Evolutionary conservation across 2,329 filamentous ascomycete genomes (phyloP).

Genomic region (Coccinonectria pachysandricola): DNA sequence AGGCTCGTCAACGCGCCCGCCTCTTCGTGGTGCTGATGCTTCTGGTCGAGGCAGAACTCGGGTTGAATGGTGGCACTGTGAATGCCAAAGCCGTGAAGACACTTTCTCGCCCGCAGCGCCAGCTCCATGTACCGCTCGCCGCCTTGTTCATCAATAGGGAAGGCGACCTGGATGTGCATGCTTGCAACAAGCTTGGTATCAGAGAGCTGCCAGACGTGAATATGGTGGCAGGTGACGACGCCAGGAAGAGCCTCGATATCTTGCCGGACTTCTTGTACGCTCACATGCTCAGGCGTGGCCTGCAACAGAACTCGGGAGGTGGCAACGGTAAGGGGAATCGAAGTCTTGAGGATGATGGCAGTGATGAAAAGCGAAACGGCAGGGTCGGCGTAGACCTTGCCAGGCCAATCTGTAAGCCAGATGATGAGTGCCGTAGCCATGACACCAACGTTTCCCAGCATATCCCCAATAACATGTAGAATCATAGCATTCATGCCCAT

Average conservation of each 20-base stretch:
- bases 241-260: conserved; percentile 81
- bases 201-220: conserved; percentile 96
- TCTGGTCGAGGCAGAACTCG: conserved; percentile 58
- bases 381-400: conserved; percentile 82
- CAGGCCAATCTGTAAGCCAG: conserved; percentile 76
- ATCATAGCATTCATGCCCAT: conserved; percentile 91
- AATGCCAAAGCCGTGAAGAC: conserved; percentile 90
- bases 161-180: conserved; percentile 85
- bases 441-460: conserved; percentile 77
- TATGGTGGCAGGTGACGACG: conserved; percentile 83
- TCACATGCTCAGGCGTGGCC: conserved; percentile 81
- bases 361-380: conserved; percentile 92
- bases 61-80: conserved; percentile 97
- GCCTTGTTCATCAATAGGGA: conserved; percentile 75
- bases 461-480: conserved; percentile 69
- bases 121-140: conserved; percentile 82
- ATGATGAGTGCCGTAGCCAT: conserved; percentile 78
- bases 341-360: conserved; percentile 61
- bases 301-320: conserved; percentile 85
- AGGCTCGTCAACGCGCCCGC: conserved; percentile 24
- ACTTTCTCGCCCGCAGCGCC: conserved; percentile 70
- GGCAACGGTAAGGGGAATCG: conserved; percentile 68
- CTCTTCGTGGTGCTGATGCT: conserved; percentile 30
- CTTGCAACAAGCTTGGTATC: conserved; percentile 91
- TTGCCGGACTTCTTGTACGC: conserved; percentile 80